Conservation (phyloP, 1,139 yeast species). For the Taiozyma sp. region DNA sequence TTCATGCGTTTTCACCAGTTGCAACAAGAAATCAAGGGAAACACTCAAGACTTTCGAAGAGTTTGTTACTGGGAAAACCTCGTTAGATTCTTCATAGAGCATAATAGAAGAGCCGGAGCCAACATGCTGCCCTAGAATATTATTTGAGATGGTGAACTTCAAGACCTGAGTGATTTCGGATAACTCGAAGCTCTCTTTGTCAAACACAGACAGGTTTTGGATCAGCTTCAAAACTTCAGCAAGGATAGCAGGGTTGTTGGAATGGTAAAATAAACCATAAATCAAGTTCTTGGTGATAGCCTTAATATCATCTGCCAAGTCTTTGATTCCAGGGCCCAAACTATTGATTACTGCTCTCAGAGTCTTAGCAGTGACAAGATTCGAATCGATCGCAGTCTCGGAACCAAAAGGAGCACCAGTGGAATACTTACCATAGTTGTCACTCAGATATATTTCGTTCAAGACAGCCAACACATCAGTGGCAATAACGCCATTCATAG, state of each 20-base stretch:
- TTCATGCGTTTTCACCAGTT: slow-evolving; percentile 32
- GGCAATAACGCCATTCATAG: slow-evolving; percentile 37
- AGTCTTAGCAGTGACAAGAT: slow-evolving; percentile 36
- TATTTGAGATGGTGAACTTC: slow-evolving; percentile 10
- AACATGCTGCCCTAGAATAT: slow-evolving; percentile 11
- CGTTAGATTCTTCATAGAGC: slow-evolving; percentile 28
- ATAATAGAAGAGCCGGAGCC: slow-evolving; percentile 23
- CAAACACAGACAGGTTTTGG: slow-evolving; percentile 24
- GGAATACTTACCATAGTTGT: slow-evolving; percentile 49
- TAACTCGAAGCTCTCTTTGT: slow-evolving; percentile 5
- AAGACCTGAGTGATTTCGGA: slow-evolving; percentile 9
- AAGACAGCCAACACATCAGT: slow-evolving; percentile 43
- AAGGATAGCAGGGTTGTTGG: slow-evolving; percentile 19
- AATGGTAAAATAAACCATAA: slow-evolving; percentile 19
- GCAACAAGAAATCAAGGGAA: slow-evolving; percentile 33
- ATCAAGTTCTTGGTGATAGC: slow-evolving; percentile 24
- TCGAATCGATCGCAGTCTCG: slow-evolving; percentile 38
- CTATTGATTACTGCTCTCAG: slow-evolving; percentile 38
- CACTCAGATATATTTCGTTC: slow-evolving; percentile 43
- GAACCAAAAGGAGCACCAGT: slow-evolving; percentile 42
- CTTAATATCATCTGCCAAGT: slow-evolving; percentile 20
- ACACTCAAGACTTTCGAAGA: slow-evolving; percentile 28
- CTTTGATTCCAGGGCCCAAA: slow-evolving; percentile 46
- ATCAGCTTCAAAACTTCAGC: slow-evolving; percentile 30
- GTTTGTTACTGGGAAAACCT: slow-evolving; percentile 33